These are phyloP conservation scores for Peronospora tabacina DNA, from an alignment of 352 stramenopile genomes.

Conservation along the genomic window DNA sequence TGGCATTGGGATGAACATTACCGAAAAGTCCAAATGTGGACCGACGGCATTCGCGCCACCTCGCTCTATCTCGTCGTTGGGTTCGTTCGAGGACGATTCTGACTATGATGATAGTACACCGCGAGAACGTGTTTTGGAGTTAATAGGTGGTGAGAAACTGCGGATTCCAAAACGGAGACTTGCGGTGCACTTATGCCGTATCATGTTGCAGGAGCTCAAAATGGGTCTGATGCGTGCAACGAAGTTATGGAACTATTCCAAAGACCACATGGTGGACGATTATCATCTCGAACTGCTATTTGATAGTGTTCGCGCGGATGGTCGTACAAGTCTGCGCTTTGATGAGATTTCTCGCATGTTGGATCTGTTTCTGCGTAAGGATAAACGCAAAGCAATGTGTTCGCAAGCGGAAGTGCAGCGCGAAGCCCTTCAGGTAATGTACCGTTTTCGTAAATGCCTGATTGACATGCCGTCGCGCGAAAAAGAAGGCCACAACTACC, in stretches of 20 bases:
- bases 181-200: conserved; percentile 60
- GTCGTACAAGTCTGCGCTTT: conserved; percentile 64
- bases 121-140: conserved; percentile 58
- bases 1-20: neutral
- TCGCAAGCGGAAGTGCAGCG: conserved; percentile 66
- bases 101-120: conserved; percentile 23
- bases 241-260: conserved; percentile 79
- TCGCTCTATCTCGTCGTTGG: conserved; percentile 31
- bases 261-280: conserved; percentile 70
- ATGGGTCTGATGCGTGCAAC: conserved; percentile 63
- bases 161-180: conserved; percentile 71
- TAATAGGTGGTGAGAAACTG: conserved; percentile 79
- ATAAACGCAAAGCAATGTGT: conserved; percentile 57
- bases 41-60: conserved; percentile 22
- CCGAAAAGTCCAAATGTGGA: conserved; percentile 9
- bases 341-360: conserved; percentile 84
- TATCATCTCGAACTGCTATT: conserved; percentile 80
- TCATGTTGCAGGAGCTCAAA: conserved; percentile 65
- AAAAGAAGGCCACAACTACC: conserved; percentile 84
- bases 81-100: conserved; percentile 37
- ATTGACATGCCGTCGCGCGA: conserved; percentile 86
- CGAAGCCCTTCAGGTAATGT: conserved; percentile 83
- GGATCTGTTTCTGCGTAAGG: conserved; percentile 74
- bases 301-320: conserved; percentile 62
- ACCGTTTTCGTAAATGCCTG: conserved; percentile 80